Percentiles rank a stretch among this genome's conserved stretches.
phyloP scores from a whole-genome alignment of 2,329 filamentous ascomycete species.

The Curvularia sp. region DNA sequence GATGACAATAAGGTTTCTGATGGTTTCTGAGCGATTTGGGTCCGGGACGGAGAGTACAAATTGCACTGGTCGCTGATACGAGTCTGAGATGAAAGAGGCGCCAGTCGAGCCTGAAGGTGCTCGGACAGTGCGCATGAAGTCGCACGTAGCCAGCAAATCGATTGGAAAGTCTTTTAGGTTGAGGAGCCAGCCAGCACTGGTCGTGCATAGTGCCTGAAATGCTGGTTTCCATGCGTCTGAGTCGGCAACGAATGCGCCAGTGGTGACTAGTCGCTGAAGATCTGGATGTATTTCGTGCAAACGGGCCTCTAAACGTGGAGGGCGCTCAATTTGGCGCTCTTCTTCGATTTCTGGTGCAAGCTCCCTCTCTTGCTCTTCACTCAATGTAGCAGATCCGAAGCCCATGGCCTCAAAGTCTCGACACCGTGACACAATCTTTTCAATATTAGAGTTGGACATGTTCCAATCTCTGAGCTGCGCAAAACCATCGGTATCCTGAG shows the following conservation, averaged over 20 bases:
- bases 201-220: constrained; percentile 55
- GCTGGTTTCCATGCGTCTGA: constrained; percentile 55
- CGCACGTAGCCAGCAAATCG: constrained; percentile 57
- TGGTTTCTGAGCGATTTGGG: background rate
- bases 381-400: constrained; percentile 52
- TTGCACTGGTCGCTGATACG: constrained; percentile 61
- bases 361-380: constrained; percentile 75
- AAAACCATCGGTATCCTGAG: background rate
- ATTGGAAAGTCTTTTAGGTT: constrained; percentile 48
- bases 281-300: constrained; percentile 56
- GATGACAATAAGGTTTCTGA: constrained; percentile 59
- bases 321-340: constrained; percentile 64
- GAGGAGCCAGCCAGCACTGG: constrained; percentile 51
- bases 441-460: constrained; percentile 26
- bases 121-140: constrained; percentile 60
- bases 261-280: constrained; percentile 53
- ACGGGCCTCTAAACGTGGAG: constrained; percentile 51
- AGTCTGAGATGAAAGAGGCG: constrained; percentile 3
- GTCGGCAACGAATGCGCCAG: constrained; percentile 40
- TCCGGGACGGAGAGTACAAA: constrained; percentile 57
- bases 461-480: constrained; percentile 21
- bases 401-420: constrained; percentile 36
- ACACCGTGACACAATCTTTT: constrained; percentile 30
- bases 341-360: constrained; percentile 69
- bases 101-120: constrained; percentile 9